Evolutionary conservation across 192 early-diverging fungal species (phyloP).

Genomic region (Phlyctochytrium planicorne): DNA sequence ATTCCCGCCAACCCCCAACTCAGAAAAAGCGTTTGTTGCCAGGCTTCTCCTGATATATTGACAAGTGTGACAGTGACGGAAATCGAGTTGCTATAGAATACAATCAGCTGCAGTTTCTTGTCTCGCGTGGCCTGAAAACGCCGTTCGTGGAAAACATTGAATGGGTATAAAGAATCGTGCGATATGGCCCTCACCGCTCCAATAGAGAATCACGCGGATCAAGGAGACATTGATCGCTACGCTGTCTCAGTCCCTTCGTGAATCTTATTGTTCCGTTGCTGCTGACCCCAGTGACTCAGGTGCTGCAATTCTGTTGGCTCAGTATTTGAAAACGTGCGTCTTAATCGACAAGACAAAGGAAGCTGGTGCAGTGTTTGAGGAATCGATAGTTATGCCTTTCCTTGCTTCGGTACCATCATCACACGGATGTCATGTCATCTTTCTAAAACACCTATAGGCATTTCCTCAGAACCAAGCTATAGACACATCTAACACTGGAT

Average conservation of each 20-base stretch:
- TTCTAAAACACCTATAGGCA: background rate
- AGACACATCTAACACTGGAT: background rate
- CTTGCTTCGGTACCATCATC: slow-evolving; percentile 46
- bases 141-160: slow-evolving; percentile 72
- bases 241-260: slow-evolving; percentile 54
- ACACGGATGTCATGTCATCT: background rate
- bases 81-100: slow-evolving; percentile 84
- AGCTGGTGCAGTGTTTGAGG: slow-evolving; percentile 59
- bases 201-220: slow-evolving; percentile 66
- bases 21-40: too few relatives aligned
- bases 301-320: slow-evolving; percentile 53
- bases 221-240: slow-evolving; percentile 66
- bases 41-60: too few relatives aligned
- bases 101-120: slow-evolving; percentile 79
- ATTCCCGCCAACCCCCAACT: too few relatives aligned
- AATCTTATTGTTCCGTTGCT: slow-evolving; percentile 38
- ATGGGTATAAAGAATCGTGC: slow-evolving; percentile 54
- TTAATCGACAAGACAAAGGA: slow-evolving; percentile 66
- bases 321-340: slow-evolving; percentile 73
- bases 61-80: too few relatives aligned
- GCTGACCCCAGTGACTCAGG: slow-evolving; percentile 25
- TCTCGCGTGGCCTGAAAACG: slow-evolving; percentile 45
- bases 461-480: background rate
- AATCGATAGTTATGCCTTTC: slow-evolving; percentile 39
- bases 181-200: background rate